A percentile compares a stretch with the other conserved stretches of the same genome.
Evolutionary conservation across 768 basidiomycete genomes (phyloP).

Genomic region (Tephrocybe sp.): DNA sequence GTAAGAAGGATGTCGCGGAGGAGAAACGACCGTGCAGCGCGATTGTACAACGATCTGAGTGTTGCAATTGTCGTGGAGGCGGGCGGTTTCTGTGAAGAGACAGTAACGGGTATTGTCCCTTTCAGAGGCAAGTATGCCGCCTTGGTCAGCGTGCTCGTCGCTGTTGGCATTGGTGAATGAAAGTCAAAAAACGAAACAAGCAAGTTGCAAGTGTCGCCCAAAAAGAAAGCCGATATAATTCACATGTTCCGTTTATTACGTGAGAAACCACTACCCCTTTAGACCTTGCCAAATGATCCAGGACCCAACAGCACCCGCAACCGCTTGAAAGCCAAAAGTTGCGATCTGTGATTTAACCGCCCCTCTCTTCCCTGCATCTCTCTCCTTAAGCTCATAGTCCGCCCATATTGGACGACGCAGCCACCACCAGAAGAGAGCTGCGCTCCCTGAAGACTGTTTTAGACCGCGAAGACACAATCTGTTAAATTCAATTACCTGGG

Average conservation of each 20-base stretch:
- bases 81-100: slow-evolving; percentile 17
- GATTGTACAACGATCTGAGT: slow-evolving; percentile 71
- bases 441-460: slow-evolving; percentile 9
- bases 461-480: too few species aligned
- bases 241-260: slow-evolving; percentile 15
- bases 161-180: slow-evolving; percentile 45
- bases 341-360: neutral
- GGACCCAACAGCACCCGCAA: neutral
- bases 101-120: slow-evolving; percentile 19
- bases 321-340: neutral
- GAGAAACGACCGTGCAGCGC: slow-evolving; percentile 78
- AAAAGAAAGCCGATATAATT: slow-evolving; percentile 4
- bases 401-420: slow-evolving; percentile 15
- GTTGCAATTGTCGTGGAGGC: slow-evolving; percentile 42
- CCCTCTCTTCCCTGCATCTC: neutral
- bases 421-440: slow-evolving; percentile 20
- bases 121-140: slow-evolving; percentile 36
- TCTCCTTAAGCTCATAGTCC: slow-evolving; percentile 10
- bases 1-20: slow-evolving; percentile 71
- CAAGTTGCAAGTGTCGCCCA: neutral
- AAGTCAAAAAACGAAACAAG: neutral
- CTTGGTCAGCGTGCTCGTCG: slow-evolving; percentile 42
- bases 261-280: slow-evolving; percentile 5
- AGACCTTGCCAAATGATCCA: neutral
- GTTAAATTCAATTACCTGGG: slow-evolving; percentile 35